Conservation (phyloP, 1,139 yeast genomes). For the Insectozyma bohioensis region DNA sequence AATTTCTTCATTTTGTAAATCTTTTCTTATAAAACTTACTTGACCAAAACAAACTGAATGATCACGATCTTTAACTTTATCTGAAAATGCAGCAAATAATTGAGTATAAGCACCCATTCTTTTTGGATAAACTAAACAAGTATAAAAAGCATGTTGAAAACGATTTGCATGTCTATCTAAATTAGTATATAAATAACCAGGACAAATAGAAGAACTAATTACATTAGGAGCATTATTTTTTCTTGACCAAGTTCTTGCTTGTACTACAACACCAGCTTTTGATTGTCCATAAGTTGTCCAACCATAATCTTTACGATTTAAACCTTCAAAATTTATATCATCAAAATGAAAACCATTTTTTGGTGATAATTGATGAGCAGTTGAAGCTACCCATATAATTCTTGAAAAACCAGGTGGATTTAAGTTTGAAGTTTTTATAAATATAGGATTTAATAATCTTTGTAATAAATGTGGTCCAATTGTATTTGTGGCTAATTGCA, state of each 20-base stretch:
- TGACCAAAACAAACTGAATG: conserved; percentile 24
- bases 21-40: conserved; percentile 19
- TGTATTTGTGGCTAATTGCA: conserved; percentile 44
- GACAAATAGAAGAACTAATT: conserved; percentile 40
- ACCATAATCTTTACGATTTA: conserved; percentile 5
- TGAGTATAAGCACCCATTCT: conserved; percentile 24
- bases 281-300: conserved; percentile 40
- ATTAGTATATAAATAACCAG: conserved; percentile 47
- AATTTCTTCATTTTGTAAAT: conserved; percentile 13
- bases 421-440: conserved; percentile 30
- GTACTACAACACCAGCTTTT: conserved; percentile 45
- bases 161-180: conserved; percentile 30
- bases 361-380: conserved; percentile 36
- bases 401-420: conserved; percentile 23
- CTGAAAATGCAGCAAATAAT: conserved; percentile 22
- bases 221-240: conserved; percentile 37
- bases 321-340: conserved; percentile 26
- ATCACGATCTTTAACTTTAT: conserved; percentile 16
- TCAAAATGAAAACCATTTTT: conserved; percentile 43
- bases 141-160: conserved; percentile 8
- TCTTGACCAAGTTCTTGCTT: conserved; percentile 42
- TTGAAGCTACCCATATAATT: conserved; percentile 49
- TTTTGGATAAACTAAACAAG: conserved; percentile 9
- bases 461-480: conserved; percentile 51
- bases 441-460: conserved; percentile 40